Evolutionary conservation across 1,284 basidiomycete genomes (phyloP), one percentile per base, ranked within the genome.

Genomic region (Malassezia yamatoensis): DNA sequence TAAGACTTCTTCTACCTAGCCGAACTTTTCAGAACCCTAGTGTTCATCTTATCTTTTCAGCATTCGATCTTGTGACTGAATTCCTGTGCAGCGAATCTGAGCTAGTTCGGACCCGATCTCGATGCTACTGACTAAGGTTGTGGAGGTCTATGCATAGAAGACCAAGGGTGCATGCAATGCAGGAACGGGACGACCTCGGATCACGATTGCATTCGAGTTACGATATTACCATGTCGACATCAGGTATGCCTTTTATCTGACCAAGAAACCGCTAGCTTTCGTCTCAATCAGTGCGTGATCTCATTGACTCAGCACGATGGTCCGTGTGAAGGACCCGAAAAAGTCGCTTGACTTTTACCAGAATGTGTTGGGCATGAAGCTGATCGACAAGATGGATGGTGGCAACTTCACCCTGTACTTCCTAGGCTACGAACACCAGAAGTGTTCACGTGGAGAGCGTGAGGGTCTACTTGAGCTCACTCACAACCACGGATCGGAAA

Each of bases 241-340:
- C 40, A 9, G 58, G 52, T 54, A 21, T 21, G 53, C 39, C 2
- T 15, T 11, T 1, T 16, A 20, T n/a, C 16, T 40, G 21, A 52
- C 33, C 4, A 3, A 68, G 70, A 70, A 52, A 72, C 70, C 47
- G 62, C 62, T 21, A 68, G 63, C 61, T 72, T 65, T 62, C 59
- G 66, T 16, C 59, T 72, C 46, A 70, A 70, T 58, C 68, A 70
- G 67, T 69, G 55, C 47, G 64, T 48, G 12, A n/a, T 5, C 7
- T 39, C 37, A 2, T 1, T 56, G 15, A 45, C 40, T 34, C 49
- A 68, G 91, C 78, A 88, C 86, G 33, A 90, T 89, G 87, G 77
- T 90, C 70, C 83, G 90, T 64, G 81, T 93, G 75, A 90, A 86
- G 79, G 89, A 94, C 76, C 86, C 88, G 15, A 83, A 90, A 45